Base-by-base conservation (phyloP, 352 stramenopile species). In the Lagenidium giganteum region DNA sequence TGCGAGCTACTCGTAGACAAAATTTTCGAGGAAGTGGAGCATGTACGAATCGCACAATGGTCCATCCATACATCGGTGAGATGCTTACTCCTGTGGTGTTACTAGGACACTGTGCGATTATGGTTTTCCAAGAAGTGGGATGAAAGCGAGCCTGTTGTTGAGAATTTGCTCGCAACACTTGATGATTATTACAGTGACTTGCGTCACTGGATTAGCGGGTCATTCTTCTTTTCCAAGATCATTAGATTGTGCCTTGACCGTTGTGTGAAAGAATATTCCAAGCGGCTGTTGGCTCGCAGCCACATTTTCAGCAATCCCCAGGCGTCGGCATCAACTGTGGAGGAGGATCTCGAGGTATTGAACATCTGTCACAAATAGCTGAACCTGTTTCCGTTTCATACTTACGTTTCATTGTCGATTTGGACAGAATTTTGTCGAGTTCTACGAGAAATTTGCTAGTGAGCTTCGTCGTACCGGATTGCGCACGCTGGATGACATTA, bases 61-160 rank as follows among this genome's bases (percentile, higher is more conserved):
- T n/a, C n/a, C n/a, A n/a, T 13, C 2, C 14, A 21, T 18, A 8
- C 30, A 22, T 22, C 18, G n/a, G 21, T 46, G 6, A 30, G 16
- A 3, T 51, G 14, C 31, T 52, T n/a, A 41, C 13, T 9, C 16
- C 28, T n/a, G 1, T 47, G 6, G 13, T 39, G 14, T 20, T 12
- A n/a, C 14, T 22, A 83, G 71, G 70, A 80, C 28, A 83, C 72
- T 16, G 62, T 58, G 9, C 66, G 57, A 1, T 46, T 80, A 3
- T 87, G 74, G 74, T 66, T 84, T 46, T 72, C 61, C 1, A 87
- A 83, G 40, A 82, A 76, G 42, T 87, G 74, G 74, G 74, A 87
- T 32, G 69, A 87, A 49, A 52, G 67, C 8, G 59, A 74, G 21
- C 51, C 64, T 22, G 64, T 87, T 5, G 71, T 87, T 5, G 71